Evolutionary conservation across 306 rosid species (phyloP).

Genomic region (Glycine soja): DNA sequence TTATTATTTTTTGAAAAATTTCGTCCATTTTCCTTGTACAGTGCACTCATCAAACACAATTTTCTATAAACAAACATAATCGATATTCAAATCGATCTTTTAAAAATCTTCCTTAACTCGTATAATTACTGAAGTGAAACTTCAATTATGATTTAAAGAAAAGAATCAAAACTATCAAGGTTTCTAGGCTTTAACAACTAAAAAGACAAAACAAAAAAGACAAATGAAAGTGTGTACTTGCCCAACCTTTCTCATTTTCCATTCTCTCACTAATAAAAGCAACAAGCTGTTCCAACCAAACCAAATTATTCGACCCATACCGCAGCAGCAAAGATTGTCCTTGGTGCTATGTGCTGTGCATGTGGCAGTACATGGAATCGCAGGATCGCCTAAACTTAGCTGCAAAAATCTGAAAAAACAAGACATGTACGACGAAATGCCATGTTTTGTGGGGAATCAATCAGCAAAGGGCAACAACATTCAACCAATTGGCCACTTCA

Average conservation of each 20-base stretch:
- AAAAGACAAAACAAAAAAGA: not conserved
- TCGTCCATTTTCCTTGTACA: too few relatives aligned
- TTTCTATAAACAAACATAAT: too few relatives aligned
- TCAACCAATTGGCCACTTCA: not conserved
- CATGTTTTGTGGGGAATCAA: constrained; percentile 33
- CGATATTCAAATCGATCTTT: too few relatives aligned
- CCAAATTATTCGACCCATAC: too few relatives aligned
- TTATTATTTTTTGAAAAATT: too few relatives aligned
- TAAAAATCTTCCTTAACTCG: too few relatives aligned
- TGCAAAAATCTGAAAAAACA: not conserved
- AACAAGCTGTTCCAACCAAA: too few relatives aligned
- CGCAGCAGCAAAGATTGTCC: not conserved
- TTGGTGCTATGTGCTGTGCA: constrained; percentile 1
- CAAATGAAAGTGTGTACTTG: not conserved
- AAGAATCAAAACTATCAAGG: too few relatives aligned
- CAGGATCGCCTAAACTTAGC: not conserved
- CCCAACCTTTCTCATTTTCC: not conserved
- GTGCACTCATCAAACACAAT: too few relatives aligned
- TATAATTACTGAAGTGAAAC: not conserved
- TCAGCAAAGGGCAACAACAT: not conserved
- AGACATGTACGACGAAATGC: constrained; percentile 8
- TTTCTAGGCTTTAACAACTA: not conserved
- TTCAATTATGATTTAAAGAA: too few relatives aligned
- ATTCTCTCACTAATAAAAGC: not conserved
- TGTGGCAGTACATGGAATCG: not conserved